Evolutionary conservation across 768 basidiomycete genomes (phyloP), one percentile per base, ranked within the genome.

Genomic region (Mycena rosella): DNA sequence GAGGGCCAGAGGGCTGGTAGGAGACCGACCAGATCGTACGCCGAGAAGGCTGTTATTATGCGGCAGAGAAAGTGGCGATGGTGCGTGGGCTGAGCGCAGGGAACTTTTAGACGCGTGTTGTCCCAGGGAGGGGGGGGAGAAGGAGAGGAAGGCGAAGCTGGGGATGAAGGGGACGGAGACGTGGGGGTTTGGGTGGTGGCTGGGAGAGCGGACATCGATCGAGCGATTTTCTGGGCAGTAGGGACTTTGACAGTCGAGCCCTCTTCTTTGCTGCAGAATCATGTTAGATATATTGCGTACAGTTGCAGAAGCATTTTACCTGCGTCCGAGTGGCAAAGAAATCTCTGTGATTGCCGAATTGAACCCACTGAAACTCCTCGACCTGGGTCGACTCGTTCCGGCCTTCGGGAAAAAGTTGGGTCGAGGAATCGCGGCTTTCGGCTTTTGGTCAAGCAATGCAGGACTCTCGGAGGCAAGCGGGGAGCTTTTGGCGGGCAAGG

Each of bases 331-430:
- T 17, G 79, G 77, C 38, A 76, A 47, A 18, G 75, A 68, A 1
- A 78, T 73, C 58, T 84, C 80, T 8, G 38, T 40, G 5, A 75
- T 59, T 8, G 76, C 71, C 5, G 83, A 80, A 56, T 88, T 86
- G 77, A 93, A 90, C 3, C 87, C 90, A 11, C 92, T 94, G 74
- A 95, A 95, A 68, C 92, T 94, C 72, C 91, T 79, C 24, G 91
- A 93, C 55, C 92, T 77, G 6, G 93, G 94, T 7, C 93, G 79
- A 11, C 80, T 72, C 3, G 82, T 82, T 9, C 83, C 81, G 11
- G 80, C 81, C 61, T 84, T 84, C 0, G 93, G 91, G 63, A 87
- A 83, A 73, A 94, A 93, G 52, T 91, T 89, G 0, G 90, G 82
- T 17, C 91, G 77, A 0, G 86, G 89, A 29, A 91, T 82, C 6